Conservation (phyloP, 2,329 filamentous ascomycete species). For the Aspergillus sp. region DNA sequence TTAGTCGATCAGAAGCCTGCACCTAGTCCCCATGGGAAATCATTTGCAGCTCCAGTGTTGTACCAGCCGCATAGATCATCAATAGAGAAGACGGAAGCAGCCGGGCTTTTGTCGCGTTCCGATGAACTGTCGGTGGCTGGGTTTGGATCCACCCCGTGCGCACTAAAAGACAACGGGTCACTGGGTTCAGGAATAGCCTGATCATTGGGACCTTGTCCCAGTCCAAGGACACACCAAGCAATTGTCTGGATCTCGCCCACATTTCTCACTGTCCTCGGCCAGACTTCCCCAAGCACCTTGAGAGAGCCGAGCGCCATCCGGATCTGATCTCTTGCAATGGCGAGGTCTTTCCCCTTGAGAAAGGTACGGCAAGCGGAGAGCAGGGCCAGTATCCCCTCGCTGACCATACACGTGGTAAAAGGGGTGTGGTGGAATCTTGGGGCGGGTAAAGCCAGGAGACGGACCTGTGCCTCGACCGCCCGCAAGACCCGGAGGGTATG, state of each 20-base stretch:
- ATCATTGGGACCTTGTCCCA: neutral
- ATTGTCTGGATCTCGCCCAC: conserved; percentile 46
- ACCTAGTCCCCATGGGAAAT: too few relatives aligned
- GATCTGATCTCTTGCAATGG: conserved; percentile 45
- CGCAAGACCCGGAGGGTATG: conserved; percentile 45
- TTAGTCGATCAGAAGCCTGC: too few relatives aligned
- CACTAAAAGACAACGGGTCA: too few relatives aligned
- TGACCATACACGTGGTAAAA: conserved; percentile 47
- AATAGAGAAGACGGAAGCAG: too few relatives aligned
- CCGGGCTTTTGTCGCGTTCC: too few relatives aligned
- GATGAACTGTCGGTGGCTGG: too few relatives aligned
- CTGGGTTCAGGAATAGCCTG: too few relatives aligned
- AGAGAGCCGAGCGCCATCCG: conserved; percentile 47
- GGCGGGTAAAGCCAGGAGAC: conserved; percentile 41
- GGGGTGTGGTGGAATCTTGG: conserved; percentile 41
- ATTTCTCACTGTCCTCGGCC: conserved; percentile 41
- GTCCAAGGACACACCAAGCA: conserved; percentile 34
- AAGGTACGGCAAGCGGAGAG: conserved; percentile 42
- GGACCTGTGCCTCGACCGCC: conserved; percentile 43
- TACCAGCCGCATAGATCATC: too few relatives aligned
- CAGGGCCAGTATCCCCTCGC: conserved; percentile 37
- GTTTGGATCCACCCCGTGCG: too few relatives aligned
- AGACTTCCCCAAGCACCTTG: conserved; percentile 39
- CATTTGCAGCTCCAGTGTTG: too few relatives aligned
- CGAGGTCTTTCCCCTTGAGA: conserved; percentile 35